Evolutionary conservation across 2,329 filamentous ascomycete species (phyloP).

Genomic region (Cladosporium phlei): DNA sequence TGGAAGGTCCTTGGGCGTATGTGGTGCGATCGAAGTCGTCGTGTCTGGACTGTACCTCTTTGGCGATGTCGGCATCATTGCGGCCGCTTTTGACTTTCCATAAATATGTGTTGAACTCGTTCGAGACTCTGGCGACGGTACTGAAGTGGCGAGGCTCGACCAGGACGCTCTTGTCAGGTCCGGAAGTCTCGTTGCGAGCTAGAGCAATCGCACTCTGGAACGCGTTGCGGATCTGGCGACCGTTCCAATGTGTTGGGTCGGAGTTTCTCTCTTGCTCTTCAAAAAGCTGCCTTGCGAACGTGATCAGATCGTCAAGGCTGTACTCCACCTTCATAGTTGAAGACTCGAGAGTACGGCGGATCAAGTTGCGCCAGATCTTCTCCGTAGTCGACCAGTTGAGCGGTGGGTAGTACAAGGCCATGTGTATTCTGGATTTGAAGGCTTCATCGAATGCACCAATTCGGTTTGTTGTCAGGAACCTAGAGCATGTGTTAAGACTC

Average conservation of each 20-base stretch:
- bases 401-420: constrained; percentile 29
- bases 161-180: not conserved
- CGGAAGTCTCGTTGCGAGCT: no score
- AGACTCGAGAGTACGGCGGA: no score
- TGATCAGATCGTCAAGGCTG: no score
- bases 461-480: constrained; percentile 38
- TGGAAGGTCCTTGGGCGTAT: not conserved
- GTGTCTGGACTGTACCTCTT: not conserved
- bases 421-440: constrained; percentile 34
- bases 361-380: not conserved
- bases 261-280: not conserved
- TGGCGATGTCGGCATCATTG: constrained; percentile 3
- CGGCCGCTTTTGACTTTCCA: constrained; percentile 2
- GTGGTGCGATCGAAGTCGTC: not conserved
- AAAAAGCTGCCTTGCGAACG: no score
- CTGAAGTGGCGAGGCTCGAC: constrained; percentile 1
- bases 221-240: constrained; percentile 35
- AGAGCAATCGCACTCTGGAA: constrained; percentile 34
- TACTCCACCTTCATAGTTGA: no score
- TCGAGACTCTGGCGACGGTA: constrained; percentile 1
- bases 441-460: constrained; percentile 33
- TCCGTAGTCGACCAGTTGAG: constrained; percentile 24
- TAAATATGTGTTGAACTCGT: constrained; percentile 3
- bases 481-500: no score
- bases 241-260: no score